Percentiles rank a stretch among this genome's conserved stretches.
phyloP scores from a whole-genome alignment of 441 rosid genomes.

The Gossypium lobatum region DNA sequence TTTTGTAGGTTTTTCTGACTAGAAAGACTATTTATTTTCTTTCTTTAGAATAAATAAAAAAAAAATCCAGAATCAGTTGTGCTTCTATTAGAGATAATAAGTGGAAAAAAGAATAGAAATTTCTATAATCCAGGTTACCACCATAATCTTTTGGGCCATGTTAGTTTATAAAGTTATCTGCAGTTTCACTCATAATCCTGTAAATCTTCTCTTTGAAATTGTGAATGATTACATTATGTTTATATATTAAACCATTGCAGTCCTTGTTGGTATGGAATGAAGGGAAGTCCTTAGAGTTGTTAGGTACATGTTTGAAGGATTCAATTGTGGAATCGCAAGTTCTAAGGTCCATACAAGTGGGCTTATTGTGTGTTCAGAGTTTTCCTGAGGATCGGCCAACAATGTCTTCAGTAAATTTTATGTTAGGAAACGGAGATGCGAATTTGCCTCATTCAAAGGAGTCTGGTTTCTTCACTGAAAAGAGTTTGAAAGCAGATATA shows the following conservation, averaged over 20 bases:
- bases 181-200: not conserved
- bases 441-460: no score
- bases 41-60: not conserved
- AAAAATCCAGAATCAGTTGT: not conserved
- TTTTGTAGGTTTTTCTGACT: not conserved
- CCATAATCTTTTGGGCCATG: not conserved
- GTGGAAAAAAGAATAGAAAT: constrained; percentile 20
- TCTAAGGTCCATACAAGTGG: not conserved
- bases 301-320: not conserved
- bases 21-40: not conserved
- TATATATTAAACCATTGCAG: not conserved
- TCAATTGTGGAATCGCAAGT: not conserved
- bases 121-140: constrained; percentile 1
- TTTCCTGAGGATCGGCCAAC: not conserved
- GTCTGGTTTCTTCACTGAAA: no score
- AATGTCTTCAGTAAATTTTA: not conserved
- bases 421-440: no score
- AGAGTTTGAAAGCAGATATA: no score
- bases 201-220: not conserved
- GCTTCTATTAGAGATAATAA: constrained; percentile 21
- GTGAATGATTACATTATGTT: not conserved
- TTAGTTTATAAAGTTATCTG: not conserved
- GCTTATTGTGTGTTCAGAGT: not conserved
- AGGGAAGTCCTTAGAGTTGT: not conserved
- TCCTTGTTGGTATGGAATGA: no score